phyloP scores from a whole-genome alignment of 345 rosid species.

The Eucalyptus tenuipes region DNA sequence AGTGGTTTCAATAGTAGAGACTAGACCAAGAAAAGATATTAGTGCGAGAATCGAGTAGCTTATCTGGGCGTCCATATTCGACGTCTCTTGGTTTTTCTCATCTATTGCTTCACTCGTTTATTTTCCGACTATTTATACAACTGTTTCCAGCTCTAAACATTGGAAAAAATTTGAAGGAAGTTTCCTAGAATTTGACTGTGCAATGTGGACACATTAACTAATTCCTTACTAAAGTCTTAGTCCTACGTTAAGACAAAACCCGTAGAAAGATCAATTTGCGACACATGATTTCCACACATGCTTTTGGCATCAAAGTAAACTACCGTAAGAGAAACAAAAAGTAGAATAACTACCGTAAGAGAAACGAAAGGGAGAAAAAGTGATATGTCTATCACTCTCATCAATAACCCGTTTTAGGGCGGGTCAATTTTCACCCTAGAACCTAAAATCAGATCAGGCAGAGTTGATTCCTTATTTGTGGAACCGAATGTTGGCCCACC shows the following conservation, averaged over 20 bases:
- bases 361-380: not conserved
- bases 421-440: too few relatives aligned
- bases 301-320: not conserved
- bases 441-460: too few relatives aligned
- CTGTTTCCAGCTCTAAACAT: not conserved
- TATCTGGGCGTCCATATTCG: not conserved
- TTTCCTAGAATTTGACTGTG: not conserved
- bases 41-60: not conserved
- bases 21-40: not conserved
- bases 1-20: not conserved
- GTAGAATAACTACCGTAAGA: not conserved
- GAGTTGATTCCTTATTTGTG: too few relatives aligned
- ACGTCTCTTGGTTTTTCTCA: not conserved
- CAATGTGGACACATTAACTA: not conserved
- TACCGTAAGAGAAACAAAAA: too few relatives aligned
- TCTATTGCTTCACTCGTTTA: not conserved
- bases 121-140: not conserved
- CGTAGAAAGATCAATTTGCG: not conserved
- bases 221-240: not conserved
- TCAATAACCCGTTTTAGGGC: too few relatives aligned
- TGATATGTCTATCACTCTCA: not conserved
- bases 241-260: not conserved
- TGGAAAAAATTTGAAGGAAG: not conserved
- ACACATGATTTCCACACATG: too few relatives aligned
- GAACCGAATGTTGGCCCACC: too few relatives aligned